These are phyloP conservation scores for Takashimella tepidaria DNA, from an alignment of 1,284 basidiomycete species.

Conservation along the genomic window DNA sequence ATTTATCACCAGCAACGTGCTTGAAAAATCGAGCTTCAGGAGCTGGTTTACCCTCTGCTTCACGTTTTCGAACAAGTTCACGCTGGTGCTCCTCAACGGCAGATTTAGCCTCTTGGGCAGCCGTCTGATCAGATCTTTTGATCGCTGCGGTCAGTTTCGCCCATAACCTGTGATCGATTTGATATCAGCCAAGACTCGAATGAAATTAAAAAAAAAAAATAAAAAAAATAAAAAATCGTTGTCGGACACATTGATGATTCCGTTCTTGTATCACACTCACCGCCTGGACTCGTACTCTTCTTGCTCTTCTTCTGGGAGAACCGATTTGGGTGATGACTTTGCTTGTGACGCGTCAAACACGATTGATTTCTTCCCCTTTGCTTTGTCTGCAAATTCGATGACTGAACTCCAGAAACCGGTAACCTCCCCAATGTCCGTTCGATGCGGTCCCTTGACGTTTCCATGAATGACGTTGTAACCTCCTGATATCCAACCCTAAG, in stretches of 20 bases:
- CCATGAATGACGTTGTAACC: constrained; percentile 90
- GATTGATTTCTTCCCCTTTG: constrained; percentile 65
- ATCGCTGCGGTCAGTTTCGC: constrained; percentile 80
- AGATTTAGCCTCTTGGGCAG: constrained; percentile 84
- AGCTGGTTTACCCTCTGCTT: constrained; percentile 57
- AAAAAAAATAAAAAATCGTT: too few species aligned
- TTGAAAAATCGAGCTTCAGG: constrained; percentile 77
- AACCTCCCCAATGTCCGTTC: constrained; percentile 77
- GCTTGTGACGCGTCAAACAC: constrained; percentile 79
- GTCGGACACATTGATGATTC: too few species aligned
- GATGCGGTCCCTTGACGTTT: constrained; percentile 58
- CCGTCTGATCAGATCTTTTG: constrained; percentile 81
- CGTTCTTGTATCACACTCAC: too few species aligned
- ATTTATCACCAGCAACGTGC: constrained; percentile 59
- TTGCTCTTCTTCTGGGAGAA: constrained; percentile 78
- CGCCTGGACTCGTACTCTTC: constrained; percentile 83
- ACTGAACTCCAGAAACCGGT: constrained; percentile 84
- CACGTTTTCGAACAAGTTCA: constrained; percentile 68
- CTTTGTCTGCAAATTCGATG: constrained; percentile 77
- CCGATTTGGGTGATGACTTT: constrained; percentile 73
- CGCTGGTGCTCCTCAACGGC: constrained; percentile 90
- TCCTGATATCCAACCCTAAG: constrained; percentile 90
- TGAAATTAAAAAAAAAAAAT: too few species aligned
- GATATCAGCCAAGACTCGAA: too few species aligned
- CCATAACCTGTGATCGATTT: constrained; percentile 62